phyloP scores from a whole-genome alignment of 2,329 filamentous ascomycete genomes.

The Trichophyton schoenleinii region DNA sequence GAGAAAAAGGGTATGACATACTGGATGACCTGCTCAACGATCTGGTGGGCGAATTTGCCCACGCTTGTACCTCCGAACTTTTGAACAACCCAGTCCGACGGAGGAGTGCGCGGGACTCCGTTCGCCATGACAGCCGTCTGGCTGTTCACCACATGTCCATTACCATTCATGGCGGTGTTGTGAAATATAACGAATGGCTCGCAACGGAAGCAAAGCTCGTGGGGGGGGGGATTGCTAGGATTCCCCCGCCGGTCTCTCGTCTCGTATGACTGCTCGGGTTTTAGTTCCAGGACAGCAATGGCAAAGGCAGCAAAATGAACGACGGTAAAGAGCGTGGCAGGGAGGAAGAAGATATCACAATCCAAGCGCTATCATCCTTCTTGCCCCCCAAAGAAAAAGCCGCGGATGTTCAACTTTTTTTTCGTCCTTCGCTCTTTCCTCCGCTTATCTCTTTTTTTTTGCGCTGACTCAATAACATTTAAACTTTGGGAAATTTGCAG shows the following conservation, averaged over 20 bases:
- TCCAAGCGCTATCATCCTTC: neutral
- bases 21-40: constrained; percentile 59
- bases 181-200: neutral
- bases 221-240: neutral
- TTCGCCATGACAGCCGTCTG: constrained; percentile 13
- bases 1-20: constrained; percentile 22
- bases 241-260: neutral
- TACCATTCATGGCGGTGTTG: constrained; percentile 10
- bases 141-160: constrained; percentile 14
- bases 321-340: neutral
- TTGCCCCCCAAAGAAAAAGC: neutral
- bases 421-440: neutral
- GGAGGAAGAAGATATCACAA: neutral
- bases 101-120: constrained; percentile 13
- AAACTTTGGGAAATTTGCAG: neutral
- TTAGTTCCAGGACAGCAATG: neutral
- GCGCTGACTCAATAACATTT: neutral
- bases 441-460: neutral
- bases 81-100: constrained; percentile 62
- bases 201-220: neutral
- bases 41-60: constrained; percentile 76
- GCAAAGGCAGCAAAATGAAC: neutral
- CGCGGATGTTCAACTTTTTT: neutral
- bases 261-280: neutral
- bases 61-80: constrained; percentile 95